These are phyloP conservation scores for Sordariomycetes sp. DNA, from an alignment of 2,329 filamentous ascomycete species.

Conservation along the genomic window DNA sequence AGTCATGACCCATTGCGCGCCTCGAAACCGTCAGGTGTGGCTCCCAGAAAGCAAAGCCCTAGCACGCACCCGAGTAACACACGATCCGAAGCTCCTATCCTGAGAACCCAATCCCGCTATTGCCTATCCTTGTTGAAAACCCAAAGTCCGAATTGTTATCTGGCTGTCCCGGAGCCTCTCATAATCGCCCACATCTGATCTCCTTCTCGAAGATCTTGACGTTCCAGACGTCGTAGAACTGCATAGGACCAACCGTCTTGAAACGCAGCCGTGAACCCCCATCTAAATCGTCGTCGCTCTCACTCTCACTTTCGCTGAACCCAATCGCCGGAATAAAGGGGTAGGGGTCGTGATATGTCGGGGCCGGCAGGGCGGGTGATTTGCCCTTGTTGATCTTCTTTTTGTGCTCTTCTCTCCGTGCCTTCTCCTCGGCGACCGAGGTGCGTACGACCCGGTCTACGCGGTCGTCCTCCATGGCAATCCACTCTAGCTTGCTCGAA, in stretches of 20 bases:
- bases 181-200: slow-evolving; percentile 15
- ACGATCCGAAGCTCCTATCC: too few species aligned
- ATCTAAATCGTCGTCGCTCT: slow-evolving; percentile 20
- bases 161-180: too few species aligned
- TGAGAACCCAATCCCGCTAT: too few species aligned
- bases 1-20: too few species aligned
- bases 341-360: slow-evolving; percentile 9
- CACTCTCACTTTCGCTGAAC: slow-evolving; percentile 18
- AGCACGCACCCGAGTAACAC: too few species aligned
- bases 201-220: slow-evolving; percentile 52
- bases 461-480: slow-evolving; percentile 42
- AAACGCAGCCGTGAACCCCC: slow-evolving; percentile 23
- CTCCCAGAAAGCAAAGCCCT: too few species aligned
- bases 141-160: too few species aligned
- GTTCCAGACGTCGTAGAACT: slow-evolving; percentile 31
- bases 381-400: slow-evolving; percentile 20
- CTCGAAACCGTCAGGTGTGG: too few species aligned
- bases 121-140: too few species aligned
- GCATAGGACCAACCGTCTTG: slow-evolving; percentile 24
- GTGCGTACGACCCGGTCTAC: slow-evolving; percentile 40
- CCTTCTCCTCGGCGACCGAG: slow-evolving; percentile 19
- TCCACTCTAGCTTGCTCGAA: slow-evolving; percentile 46
- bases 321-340: slow-evolving; percentile 18
- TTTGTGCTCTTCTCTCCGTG: slow-evolving; percentile 9
- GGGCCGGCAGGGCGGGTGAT: slow-evolving; percentile 5